These are phyloP conservation scores for Penicillium oxalicum DNA, from an alignment of 2,329 filamentous ascomycete species.

Conservation along the genomic window DNA sequence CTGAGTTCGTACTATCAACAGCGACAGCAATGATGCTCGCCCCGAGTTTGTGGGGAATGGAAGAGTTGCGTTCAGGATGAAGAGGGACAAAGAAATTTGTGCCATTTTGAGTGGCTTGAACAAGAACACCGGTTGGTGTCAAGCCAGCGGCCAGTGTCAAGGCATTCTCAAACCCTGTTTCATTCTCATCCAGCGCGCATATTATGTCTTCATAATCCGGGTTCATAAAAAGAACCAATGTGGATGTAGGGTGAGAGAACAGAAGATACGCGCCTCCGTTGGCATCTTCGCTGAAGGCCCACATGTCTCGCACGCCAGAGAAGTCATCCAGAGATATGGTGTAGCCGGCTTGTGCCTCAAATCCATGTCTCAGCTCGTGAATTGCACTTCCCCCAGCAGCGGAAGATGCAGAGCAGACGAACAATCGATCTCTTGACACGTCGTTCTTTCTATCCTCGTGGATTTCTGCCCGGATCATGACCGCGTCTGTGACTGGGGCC, in stretches of 20 bases:
- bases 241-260: constrained; percentile 38
- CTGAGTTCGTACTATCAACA: constrained; percentile 24
- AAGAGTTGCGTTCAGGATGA: constrained; percentile 17
- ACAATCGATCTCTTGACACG: constrained; percentile 52
- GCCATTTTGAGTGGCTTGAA: constrained; percentile 40
- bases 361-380: constrained; percentile 62
- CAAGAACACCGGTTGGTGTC: constrained; percentile 29
- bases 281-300: constrained; percentile 35
- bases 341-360: constrained; percentile 60
- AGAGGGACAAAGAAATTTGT: constrained; percentile 28
- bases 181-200: constrained; percentile 34
- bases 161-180: constrained; percentile 36
- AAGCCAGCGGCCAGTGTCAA: constrained; percentile 42
- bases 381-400: constrained; percentile 55
- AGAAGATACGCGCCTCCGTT: constrained; percentile 35
- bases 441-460: constrained; percentile 14
- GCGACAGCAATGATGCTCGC: constrained; percentile 27
- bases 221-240: constrained; percentile 35
- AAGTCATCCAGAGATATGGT: constrained; percentile 38
- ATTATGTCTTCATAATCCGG: constrained; percentile 35
- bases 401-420: constrained; percentile 61
- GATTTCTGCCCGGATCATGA: constrained; percentile 25
- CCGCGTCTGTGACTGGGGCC: constrained; percentile 48
- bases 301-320: constrained; percentile 38
- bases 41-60: constrained; percentile 17